Conservation (phyloP, 768 basidiomycete genomes). For the Rhizopogon sp. region DNA sequence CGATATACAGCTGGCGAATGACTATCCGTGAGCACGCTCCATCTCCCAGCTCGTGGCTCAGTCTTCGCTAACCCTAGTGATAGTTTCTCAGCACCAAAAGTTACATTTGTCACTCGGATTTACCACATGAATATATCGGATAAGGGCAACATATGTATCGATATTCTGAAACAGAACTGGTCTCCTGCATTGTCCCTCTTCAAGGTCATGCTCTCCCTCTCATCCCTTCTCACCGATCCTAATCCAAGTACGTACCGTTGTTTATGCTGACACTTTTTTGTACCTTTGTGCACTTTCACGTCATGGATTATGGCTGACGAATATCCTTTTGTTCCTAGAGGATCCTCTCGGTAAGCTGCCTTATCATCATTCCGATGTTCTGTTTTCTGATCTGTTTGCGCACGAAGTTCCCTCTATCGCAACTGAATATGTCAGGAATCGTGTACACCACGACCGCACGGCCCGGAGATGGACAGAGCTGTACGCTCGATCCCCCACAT, state of each 20-base stretch:
- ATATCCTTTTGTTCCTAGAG: conserved; percentile 31
- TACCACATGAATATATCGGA: conserved; percentile 91
- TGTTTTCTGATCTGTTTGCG: neutral
- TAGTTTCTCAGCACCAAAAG: conserved; percentile 78
- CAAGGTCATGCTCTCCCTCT: conserved; percentile 92
- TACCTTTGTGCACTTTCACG: conserved; percentile 1
- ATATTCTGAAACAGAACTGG: conserved; percentile 93
- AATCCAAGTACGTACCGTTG: conserved; percentile 69
- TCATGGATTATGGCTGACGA: neutral
- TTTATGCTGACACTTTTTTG: neutral
- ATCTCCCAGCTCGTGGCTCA: conserved; percentile 2
- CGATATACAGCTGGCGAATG: conserved; percentile 57
- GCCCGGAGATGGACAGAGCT: conserved; percentile 75
- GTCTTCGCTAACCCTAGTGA: conserved; percentile 1
- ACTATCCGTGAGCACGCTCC: conserved; percentile 66
- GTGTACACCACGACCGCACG: conserved; percentile 67
- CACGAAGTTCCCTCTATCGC: conserved; percentile 64
- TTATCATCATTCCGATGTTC: neutral
- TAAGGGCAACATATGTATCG: conserved; percentile 75
- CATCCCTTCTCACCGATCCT: conserved; percentile 88
- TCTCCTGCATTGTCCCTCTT: conserved; percentile 90
- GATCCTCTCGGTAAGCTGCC: conserved; percentile 61
- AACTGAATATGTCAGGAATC: conserved; percentile 59
- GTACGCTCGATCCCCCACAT: conserved; percentile 52
- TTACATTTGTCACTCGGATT: conserved; percentile 73